These are phyloP conservation scores for Hypoxylon sp. DNA, from an alignment of 2,329 filamentous ascomycete genomes.

Conservation along the genomic window DNA sequence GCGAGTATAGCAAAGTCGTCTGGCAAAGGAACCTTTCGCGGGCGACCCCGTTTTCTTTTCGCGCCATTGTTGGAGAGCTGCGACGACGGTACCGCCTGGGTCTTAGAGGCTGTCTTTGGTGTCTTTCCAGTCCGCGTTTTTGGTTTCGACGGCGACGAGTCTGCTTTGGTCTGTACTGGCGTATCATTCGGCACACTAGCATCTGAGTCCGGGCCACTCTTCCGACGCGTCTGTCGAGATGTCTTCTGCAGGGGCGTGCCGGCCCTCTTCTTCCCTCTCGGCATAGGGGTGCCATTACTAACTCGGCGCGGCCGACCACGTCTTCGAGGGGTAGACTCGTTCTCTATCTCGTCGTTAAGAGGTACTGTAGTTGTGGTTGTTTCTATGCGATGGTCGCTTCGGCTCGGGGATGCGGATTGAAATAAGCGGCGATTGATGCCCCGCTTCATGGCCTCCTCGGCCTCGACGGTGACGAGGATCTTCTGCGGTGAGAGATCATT, in stretches of 20 bases:
- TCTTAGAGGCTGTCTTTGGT: slow-evolving; percentile 40
- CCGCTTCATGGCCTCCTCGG: slow-evolving; percentile 48
- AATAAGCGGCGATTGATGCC: slow-evolving; percentile 53
- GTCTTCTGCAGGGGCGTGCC: slow-evolving; percentile 58
- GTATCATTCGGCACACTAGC: slow-evolving; percentile 44
- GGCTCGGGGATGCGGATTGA: slow-evolving; percentile 55
- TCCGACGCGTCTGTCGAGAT: slow-evolving; percentile 51
- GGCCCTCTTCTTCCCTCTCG: slow-evolving; percentile 60
- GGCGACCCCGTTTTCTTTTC: slow-evolving; percentile 50
- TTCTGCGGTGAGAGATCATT: slow-evolving; percentile 62
- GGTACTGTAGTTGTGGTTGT: slow-evolving; percentile 64
- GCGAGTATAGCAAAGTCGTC: slow-evolving; percentile 42
- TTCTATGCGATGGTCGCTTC: slow-evolving; percentile 52
- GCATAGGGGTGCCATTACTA: slow-evolving; percentile 65
- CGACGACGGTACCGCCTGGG: slow-evolving; percentile 45
- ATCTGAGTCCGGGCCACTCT: slow-evolving; percentile 48
- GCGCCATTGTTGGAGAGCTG: slow-evolving; percentile 43
- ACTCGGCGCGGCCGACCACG: slow-evolving; percentile 61
- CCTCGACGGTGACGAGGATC: slow-evolving; percentile 67
- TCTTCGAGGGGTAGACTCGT: slow-evolving; percentile 55
- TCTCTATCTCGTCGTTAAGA: slow-evolving; percentile 52
- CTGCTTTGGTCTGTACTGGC: slow-evolving; percentile 40
- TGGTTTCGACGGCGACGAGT: slow-evolving; percentile 51
- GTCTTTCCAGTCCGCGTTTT: slow-evolving; percentile 47
- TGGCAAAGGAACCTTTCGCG: slow-evolving; percentile 47